Percentiles rank a stretch among this genome's conserved stretches.
Conservation (phyloP, 1,139 yeast species). For the Magnusiomyces tetraspermus region DNA sequence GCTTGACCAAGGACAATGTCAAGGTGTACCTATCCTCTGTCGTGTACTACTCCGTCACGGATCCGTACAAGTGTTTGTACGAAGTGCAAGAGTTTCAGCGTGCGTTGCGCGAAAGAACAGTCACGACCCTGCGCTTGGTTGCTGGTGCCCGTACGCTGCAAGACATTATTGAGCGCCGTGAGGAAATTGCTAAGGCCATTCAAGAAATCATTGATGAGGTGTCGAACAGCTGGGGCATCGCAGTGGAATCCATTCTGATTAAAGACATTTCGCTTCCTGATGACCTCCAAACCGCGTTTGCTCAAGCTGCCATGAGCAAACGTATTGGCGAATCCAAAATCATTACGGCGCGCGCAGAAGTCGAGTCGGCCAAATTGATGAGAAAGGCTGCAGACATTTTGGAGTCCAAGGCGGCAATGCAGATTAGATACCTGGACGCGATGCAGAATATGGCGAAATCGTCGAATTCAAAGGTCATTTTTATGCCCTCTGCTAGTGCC, state of each 20-base stretch:
- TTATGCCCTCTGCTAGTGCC: slow-evolving; percentile 51
- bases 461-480: slow-evolving; percentile 57
- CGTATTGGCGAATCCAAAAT: slow-evolving; percentile 72
- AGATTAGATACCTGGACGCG: slow-evolving; percentile 71
- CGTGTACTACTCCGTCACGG: slow-evolving; percentile 56
- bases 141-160: slow-evolving; percentile 59
- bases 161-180: slow-evolving; percentile 68
- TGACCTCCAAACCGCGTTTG: slow-evolving; percentile 51
- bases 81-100: slow-evolving; percentile 47
- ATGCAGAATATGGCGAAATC: slow-evolving; percentile 63
- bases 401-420: slow-evolving; percentile 72
- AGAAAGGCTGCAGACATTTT: slow-evolving; percentile 71
- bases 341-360: slow-evolving; percentile 68
- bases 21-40: slow-evolving; percentile 55
- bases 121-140: slow-evolving; percentile 66
- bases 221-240: slow-evolving; percentile 65
- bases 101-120: slow-evolving; percentile 64
- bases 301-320: slow-evolving; percentile 70
- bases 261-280: slow-evolving; percentile 55
- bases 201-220: slow-evolving; percentile 55
- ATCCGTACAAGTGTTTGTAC: slow-evolving; percentile 60
- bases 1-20: slow-evolving; percentile 66
- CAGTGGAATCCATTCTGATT: slow-evolving; percentile 58
- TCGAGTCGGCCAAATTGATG: slow-evolving; percentile 67
- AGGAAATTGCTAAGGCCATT: slow-evolving; percentile 60